Evolutionary conservation across 139 green algal species (phyloP), one percentile per base, ranked within the genome.

Genomic region (Coelastrella sp.): DNA sequence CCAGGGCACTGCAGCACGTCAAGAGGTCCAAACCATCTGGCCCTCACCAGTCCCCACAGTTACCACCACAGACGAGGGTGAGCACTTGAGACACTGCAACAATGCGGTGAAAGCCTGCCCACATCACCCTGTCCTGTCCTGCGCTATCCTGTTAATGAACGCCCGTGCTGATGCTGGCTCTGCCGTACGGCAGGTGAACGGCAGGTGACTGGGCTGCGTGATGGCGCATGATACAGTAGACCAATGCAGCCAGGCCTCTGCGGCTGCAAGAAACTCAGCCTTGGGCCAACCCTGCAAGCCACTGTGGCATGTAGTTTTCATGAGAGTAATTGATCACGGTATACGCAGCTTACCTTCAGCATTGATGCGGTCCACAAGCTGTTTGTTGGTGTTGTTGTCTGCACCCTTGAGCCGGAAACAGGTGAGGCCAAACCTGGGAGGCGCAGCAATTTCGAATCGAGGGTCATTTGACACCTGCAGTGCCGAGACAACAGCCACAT

Each of bases 351-450:
- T 65, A 68, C 95, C 95, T 35, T 56, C 91, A 19, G 84, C 82
- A 79, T 98, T 98, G 15, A 98, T 19, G 10, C 75, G 68, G 20
- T 94, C 93, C 58, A 97, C 87, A 78, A 98, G 90, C 27, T 84
- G 87, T 59, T 82, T 76, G 49, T 95, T 95, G 8, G 72, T 63
- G 1, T 83, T 72, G 17, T 89, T 73, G 49, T 59, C n/a, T 0
- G 7, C 80, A 6, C 61, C 80, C 61, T 20, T 61, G 7, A 91
- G 91, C 91, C 90, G 80, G 93, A 97, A 96, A 91, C 95, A 97
- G 10, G 97, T 93, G 11, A 97, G 92, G 0, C 93, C 94, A 72
- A 97, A 96, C 78, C 93, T 90, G 17, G 92, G 92, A 12, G 93
- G 91, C 0, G 93, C 92, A 19, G 86, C 90, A 10, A 98, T 25